A percentile compares a stretch with the other conserved stretches of the same genome.
phyloP scores from a whole-genome alignment of 768 basidiomycete genomes.

The Mycena vulgaris region DNA sequence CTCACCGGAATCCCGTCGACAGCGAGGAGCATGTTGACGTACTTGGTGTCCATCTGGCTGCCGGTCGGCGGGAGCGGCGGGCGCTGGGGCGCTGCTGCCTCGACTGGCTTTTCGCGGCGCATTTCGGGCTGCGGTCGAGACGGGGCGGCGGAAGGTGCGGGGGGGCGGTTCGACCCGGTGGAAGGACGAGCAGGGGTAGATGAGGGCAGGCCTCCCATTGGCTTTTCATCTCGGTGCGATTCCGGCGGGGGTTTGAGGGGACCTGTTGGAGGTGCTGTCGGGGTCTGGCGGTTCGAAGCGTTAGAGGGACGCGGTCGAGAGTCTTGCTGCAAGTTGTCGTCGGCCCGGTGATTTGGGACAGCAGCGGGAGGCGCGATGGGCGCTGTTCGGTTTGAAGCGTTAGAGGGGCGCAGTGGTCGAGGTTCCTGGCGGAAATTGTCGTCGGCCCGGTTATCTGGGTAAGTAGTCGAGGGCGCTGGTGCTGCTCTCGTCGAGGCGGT shows the following conservation, averaged over 20 bases:
- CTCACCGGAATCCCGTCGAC: conserved; percentile 65
- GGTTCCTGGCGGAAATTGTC: neutral
- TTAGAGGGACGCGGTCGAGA: conserved; percentile 8
- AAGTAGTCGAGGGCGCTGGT: too few species aligned
- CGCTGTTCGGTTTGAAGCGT: neutral
- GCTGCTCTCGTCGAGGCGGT: too few species aligned
- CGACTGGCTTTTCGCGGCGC: neutral
- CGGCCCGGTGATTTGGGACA: neutral
- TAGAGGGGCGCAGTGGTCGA: neutral
- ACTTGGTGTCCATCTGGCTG: conserved; percentile 61
- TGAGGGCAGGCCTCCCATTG: neutral
- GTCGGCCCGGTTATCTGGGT: too few species aligned
- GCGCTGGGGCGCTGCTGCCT: neutral
- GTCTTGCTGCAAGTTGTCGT: neutral
- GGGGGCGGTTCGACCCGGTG: neutral
- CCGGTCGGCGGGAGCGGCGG: conserved; percentile 12
- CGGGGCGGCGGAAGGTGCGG: neutral
- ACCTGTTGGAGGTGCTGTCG: neutral
- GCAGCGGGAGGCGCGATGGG: neutral
- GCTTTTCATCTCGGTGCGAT: neutral
- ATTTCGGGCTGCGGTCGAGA: neutral
- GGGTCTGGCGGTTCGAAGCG: neutral
- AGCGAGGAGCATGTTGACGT: conserved; percentile 75
- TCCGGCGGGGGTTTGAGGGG: neutral
- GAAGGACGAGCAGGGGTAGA: neutral